phyloP scores from a whole-genome alignment of 2,329 filamentous ascomycete species.

The Pseudocercospora pini-densiflorae region DNA sequence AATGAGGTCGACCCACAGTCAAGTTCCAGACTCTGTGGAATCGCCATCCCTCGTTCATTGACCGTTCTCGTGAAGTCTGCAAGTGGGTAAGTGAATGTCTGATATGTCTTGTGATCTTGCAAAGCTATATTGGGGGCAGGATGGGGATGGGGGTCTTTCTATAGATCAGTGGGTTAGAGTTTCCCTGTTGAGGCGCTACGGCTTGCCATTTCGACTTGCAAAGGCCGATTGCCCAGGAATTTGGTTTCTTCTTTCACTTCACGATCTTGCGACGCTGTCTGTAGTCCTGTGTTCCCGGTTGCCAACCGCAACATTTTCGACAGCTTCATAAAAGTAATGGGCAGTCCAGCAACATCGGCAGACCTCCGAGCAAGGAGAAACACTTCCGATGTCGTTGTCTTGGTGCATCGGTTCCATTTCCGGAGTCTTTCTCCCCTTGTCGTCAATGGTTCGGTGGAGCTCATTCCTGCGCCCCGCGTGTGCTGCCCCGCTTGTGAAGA shows the following conservation, averaged over 20 bases:
- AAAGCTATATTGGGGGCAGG: not conserved
- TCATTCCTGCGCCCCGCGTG: conserved; percentile 1
- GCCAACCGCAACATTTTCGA: too few relatives aligned
- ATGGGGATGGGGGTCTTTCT: not conserved
- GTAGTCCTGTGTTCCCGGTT: not conserved
- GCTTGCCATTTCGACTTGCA: not conserved
- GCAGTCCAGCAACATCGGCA: not conserved
- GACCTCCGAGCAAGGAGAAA: not conserved
- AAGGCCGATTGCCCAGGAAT: not conserved
- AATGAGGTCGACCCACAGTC: too few relatives aligned
- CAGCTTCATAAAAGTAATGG: not conserved
- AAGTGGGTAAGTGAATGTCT: not conserved
- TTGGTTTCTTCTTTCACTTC: not conserved
- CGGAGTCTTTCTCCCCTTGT: not conserved
- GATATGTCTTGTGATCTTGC: not conserved
- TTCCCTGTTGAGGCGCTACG: not conserved
- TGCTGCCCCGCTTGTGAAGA: not conserved
- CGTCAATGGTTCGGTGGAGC: conserved; percentile 6
- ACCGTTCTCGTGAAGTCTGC: not conserved
- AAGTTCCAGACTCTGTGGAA: too few relatives aligned
- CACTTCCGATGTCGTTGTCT: not conserved
- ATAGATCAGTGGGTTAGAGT: not conserved
- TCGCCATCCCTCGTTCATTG: too few relatives aligned
- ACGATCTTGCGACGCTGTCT: not conserved
- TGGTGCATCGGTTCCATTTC: not conserved